Evolutionary conservation across 176 grass and related monocot species (phyloP).

Genomic region (Eragrostis curvula): DNA sequence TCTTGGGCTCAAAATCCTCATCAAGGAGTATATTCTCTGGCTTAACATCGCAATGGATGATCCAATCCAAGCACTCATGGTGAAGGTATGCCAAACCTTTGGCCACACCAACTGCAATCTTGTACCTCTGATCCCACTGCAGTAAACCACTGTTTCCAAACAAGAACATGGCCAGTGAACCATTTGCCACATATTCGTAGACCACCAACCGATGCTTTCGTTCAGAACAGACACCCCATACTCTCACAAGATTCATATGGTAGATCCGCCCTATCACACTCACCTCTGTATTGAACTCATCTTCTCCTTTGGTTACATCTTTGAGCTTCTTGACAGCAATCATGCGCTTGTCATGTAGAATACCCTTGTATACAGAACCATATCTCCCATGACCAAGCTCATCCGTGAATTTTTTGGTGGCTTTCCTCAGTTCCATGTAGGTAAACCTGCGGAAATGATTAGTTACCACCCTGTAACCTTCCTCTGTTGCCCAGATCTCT

Average conservation of each 20-base stretch:
- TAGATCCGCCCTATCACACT: constrained; percentile 39
- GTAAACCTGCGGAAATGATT: constrained; percentile 44
- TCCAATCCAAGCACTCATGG: constrained; percentile 43
- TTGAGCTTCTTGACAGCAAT: constrained; percentile 35
- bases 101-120: constrained; percentile 28
- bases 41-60: constrained; percentile 38
- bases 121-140: constrained; percentile 38
- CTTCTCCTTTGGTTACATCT: constrained; percentile 19
- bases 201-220: constrained; percentile 13
- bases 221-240: constrained; percentile 28
- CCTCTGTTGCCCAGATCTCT: constrained; percentile 31
- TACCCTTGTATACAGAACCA: constrained; percentile 35
- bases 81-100: constrained; percentile 41
- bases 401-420: constrained; percentile 23
- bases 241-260: constrained; percentile 46
- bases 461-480: constrained; percentile 54
- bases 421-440: constrained; percentile 23
- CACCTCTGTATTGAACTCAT: constrained; percentile 35
- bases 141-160: constrained; percentile 1
- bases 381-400: constrained; percentile 41
- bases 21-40: constrained; percentile 44
- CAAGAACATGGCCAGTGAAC: constrained; percentile 26
- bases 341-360: constrained; percentile 7
- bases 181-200: constrained; percentile 32
- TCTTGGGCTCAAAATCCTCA: constrained; percentile 39